phyloP scores from a whole-genome alignment of 805 yeast species.

The Candida methanosorbosa region DNA sequence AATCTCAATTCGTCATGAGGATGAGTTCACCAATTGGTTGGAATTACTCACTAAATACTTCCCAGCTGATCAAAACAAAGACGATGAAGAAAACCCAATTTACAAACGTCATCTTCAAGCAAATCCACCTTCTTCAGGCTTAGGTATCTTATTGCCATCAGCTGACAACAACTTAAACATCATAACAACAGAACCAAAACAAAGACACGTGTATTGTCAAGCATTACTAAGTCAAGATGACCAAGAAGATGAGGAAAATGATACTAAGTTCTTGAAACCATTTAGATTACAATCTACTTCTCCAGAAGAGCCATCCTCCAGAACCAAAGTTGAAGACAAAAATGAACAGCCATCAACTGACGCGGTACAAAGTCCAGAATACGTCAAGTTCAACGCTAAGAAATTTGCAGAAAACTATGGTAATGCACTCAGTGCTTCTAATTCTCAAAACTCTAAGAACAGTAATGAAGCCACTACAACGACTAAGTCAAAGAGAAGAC shows the following conservation, averaged over 20 bases:
- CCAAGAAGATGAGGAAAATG: neutral
- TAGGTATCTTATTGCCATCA: neutral
- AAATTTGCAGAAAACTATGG: constrained; percentile 13
- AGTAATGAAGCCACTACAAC: neutral
- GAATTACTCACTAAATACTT: neutral
- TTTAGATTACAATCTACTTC: no score
- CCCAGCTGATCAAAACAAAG: neutral
- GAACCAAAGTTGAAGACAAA: neutral
- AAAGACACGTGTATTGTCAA: neutral
- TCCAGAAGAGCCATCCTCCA: neutral
- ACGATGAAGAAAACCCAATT: neutral
- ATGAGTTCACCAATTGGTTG: neutral
- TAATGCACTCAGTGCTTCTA: constrained; percentile 13
- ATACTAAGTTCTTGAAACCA: no score
- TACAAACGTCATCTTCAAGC: neutral
- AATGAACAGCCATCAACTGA: neutral
- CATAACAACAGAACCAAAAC: no score
- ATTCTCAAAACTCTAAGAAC: no score
- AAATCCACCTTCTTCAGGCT: neutral
- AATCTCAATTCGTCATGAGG: neutral
- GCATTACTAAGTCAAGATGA: neutral
- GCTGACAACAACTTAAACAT: no score
- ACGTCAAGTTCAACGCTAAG: constrained; percentile 16
- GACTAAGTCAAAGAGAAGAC: constrained; percentile 8
- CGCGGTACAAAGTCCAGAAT: neutral